Conservation (phyloP, 2,329 filamentous ascomycete species). For the Pyrenochaeta sp. region DNA sequence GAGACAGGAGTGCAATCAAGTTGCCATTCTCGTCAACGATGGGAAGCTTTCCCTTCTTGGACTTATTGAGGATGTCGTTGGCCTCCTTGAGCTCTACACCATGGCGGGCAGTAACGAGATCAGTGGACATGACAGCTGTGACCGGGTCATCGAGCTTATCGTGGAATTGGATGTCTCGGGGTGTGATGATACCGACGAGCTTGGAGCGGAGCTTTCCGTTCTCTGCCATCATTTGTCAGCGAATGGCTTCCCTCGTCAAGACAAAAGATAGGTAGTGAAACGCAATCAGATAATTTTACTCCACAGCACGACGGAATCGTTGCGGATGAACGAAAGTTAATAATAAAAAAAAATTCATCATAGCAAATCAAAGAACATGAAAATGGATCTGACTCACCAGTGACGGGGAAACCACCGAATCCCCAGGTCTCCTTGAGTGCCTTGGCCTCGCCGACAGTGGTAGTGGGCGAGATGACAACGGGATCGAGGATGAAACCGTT, state of each 20-base stretch:
- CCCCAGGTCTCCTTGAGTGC: conserved; percentile 97
- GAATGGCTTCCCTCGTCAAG: conserved; percentile 7
- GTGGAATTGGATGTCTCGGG: conserved; percentile 98
- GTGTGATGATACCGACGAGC: conserved; percentile 96
- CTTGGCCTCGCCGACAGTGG: conserved; percentile 90
- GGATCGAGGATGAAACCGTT: conserved; percentile 99
- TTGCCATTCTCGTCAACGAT: conserved; percentile 86
- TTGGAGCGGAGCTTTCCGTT: conserved; percentile 92
- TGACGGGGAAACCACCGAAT: conserved; percentile 97
- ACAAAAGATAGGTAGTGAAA: conserved; percentile 7
- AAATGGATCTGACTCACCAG: conserved; percentile 83
- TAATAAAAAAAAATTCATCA: conserved; percentile 54
- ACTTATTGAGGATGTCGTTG: conserved; percentile 90
- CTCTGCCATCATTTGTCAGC: conserved; percentile 65
- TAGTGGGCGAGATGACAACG: conserved; percentile 84
- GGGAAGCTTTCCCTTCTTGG: conserved; percentile 98
- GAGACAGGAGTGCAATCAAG: conserved; percentile 61
- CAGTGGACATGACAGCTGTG: conserved; percentile 91
- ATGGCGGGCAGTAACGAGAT: conserved; percentile 84
- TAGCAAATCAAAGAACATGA: conserved; percentile 22
- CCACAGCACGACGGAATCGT: conserved; percentile 88
- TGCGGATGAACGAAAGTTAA: conserved; percentile 99
- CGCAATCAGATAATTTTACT: conserved; percentile 64
- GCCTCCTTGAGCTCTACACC: conserved; percentile 87
- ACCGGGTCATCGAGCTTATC: conserved; percentile 75